These are phyloP conservation scores for Fraxinus excelsior DNA, from an alignment of 257 asterid species.

Conservation along the genomic window DNA sequence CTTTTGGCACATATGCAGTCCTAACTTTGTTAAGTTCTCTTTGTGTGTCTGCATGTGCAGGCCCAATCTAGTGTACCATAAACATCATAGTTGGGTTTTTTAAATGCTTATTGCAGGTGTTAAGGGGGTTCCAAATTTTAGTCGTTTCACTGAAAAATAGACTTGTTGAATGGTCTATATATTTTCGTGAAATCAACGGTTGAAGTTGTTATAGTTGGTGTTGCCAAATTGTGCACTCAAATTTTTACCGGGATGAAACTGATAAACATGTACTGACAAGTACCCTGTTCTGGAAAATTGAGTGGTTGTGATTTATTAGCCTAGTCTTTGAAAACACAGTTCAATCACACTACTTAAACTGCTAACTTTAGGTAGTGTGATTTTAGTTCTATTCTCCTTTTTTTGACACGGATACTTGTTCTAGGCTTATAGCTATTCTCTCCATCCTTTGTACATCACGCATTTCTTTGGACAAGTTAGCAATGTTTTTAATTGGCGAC, in stretches of 20 bases:
- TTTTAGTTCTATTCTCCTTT: background rate
- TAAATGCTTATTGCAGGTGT: slow-evolving; percentile 13
- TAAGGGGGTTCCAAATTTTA: background rate
- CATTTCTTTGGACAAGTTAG: background rate
- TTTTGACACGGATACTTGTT: background rate
- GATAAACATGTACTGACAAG: background rate
- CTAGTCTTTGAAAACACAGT: background rate
- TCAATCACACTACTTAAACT: background rate
- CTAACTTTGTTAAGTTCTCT: background rate
- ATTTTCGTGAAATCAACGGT: too few relatives aligned
- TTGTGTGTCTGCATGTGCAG: background rate
- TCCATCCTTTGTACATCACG: background rate
- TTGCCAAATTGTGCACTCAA: background rate
- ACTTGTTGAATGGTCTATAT: background rate
- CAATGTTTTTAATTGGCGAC: background rate
- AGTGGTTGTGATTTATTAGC: background rate
- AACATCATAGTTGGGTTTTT: background rate
- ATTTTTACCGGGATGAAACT: background rate
- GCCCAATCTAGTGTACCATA: background rate
- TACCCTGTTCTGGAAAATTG: background rate
- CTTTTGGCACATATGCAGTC: background rate
- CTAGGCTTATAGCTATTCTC: background rate
- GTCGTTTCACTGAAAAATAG: background rate
- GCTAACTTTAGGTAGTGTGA: background rate
- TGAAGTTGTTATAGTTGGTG: slow-evolving; percentile 9